A percentile compares a stretch with the other conserved stretches of the same genome.
Evolutionary conservation across 2,329 filamentous ascomycete genomes (phyloP).

Genomic region (Trichoderma koningii): DNA sequence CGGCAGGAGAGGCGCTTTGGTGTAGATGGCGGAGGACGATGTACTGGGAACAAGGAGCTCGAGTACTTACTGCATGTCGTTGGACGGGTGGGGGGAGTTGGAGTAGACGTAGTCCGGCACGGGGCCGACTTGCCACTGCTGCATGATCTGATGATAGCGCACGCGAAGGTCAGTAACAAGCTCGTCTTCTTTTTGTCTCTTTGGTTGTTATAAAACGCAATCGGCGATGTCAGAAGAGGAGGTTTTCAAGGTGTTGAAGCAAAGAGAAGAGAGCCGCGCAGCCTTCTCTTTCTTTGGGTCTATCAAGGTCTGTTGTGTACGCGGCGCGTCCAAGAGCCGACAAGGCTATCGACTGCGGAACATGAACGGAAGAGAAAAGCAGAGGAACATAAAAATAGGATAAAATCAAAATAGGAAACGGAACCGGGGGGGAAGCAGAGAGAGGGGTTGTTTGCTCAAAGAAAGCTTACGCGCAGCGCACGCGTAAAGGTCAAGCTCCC

Average conservation of each 20-base stretch:
- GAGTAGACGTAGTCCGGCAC: constrained; percentile 62
- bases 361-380: neutral
- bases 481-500: constrained; percentile 26
- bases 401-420: neutral
- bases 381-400: neutral
- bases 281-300: neutral
- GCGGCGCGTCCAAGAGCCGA: constrained; percentile 11
- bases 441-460: constrained; percentile 26
- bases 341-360: constrained; percentile 11
- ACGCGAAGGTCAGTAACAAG: constrained; percentile 32
- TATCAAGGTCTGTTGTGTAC: neutral
- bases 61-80: constrained; percentile 62
- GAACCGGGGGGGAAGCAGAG: neutral
- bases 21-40: constrained; percentile 30
- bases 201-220: neutral
- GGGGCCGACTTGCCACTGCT: constrained; percentile 63
- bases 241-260: constrained; percentile 19
- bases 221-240: constrained; percentile 25
- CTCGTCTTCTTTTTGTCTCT: constrained; percentile 15
- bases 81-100: constrained; percentile 55
- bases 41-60: constrained; percentile 40
- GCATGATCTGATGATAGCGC: constrained; percentile 52
- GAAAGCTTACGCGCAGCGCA: constrained; percentile 25
- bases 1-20: constrained; percentile 12
- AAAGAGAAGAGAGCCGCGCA: constrained; percentile 6